These are phyloP conservation scores for Aureobasidium leucospermi DNA, from an alignment of 2,329 filamentous ascomycete species.

Conservation along the genomic window DNA sequence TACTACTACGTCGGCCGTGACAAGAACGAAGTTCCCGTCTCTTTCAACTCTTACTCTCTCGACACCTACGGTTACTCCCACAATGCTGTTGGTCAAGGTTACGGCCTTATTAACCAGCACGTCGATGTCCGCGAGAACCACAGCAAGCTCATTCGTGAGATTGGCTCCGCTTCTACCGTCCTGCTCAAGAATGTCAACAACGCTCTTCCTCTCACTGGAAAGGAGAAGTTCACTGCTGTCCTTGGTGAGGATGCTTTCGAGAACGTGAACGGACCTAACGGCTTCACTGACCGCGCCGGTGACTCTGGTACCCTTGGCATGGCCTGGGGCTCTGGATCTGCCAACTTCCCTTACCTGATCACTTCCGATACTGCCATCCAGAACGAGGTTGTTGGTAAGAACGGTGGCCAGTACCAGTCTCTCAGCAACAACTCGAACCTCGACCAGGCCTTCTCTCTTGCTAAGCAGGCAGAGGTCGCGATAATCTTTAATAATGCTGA, in stretches of 20 bases:
- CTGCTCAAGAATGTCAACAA: constrained; percentile 40
- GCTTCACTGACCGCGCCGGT: constrained; percentile 37
- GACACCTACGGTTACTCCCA: constrained; percentile 62
- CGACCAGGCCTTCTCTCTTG: constrained; percentile 24
- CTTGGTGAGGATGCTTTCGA: constrained; percentile 45
- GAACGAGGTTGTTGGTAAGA: constrained; percentile 20
- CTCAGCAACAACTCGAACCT: constrained; percentile 23
- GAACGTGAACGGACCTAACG: constrained; percentile 40
- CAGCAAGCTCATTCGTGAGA: constrained; percentile 60
- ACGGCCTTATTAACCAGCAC: constrained; percentile 57
- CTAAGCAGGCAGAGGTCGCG: constrained; percentile 22
- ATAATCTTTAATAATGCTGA: constrained; percentile 45
- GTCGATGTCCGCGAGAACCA: constrained; percentile 74
- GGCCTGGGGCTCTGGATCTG: constrained; percentile 41
- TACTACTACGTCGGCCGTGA: constrained; percentile 47
- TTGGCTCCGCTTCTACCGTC: constrained; percentile 43
- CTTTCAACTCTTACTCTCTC: constrained; percentile 41
- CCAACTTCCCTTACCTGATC: constrained; percentile 28
- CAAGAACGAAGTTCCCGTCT: constrained; percentile 37
- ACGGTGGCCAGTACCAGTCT: constrained; percentile 20
- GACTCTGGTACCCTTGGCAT: constrained; percentile 40
- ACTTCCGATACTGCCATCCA: constrained; percentile 25
- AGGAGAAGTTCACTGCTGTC: constrained; percentile 41
- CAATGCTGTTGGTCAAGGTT: constrained; percentile 51
- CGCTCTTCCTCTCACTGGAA: constrained; percentile 38